Base-by-base conservation (phyloP, 31 red algal genomes). In the Odonthalia washingtoniensis region DNA sequence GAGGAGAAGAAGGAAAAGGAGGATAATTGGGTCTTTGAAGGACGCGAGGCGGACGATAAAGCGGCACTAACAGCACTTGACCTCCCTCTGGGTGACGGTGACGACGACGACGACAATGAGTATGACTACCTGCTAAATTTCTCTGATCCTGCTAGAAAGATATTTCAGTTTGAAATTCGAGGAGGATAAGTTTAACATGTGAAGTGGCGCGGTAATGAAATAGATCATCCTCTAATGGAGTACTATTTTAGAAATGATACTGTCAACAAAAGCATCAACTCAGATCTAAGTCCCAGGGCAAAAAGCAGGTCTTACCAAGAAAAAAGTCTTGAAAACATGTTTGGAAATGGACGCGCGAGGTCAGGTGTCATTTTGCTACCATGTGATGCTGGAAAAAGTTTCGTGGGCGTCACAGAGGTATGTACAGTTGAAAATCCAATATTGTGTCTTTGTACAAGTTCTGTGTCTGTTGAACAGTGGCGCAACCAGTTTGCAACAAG, bases 271-370 rank as follows among this genome's bases (percentile, higher is more conserved):
- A 72, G 64, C 5, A 91, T 94, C 43, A 87, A 82, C 33, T 87
- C 94, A 53, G 95, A 97, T 64, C 78, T 97, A n/a, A 97, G 94
- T 60, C 90, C 95, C 28, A 90, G 86, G 28, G 82, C 95, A 1
- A 76, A 82, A 26, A 87, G 93, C 33, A 91, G 95, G 28, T 91
- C 95, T 0, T 97, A 97, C 60, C 95, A 97, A 77, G 95, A 96
- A 65, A 96, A 90, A n/a, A n/a, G 85, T 33, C 82, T 96, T n/a
- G 78, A 91, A 36, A 96, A 96, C 63, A 96, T 96, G 94, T 96
- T 96, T 88, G 94, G 94, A 18, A 96, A 96, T 69, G 94, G 94
- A 4, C 79, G 90, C 28, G 94, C 94, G 1, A 72, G 94, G n/a
- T 96, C 92, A 28, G 94, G 94, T 31, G 92, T 96, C 24, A 96